Base-by-base conservation (phyloP, 805 yeast species). In the Naumovozyma castellii region DNA sequence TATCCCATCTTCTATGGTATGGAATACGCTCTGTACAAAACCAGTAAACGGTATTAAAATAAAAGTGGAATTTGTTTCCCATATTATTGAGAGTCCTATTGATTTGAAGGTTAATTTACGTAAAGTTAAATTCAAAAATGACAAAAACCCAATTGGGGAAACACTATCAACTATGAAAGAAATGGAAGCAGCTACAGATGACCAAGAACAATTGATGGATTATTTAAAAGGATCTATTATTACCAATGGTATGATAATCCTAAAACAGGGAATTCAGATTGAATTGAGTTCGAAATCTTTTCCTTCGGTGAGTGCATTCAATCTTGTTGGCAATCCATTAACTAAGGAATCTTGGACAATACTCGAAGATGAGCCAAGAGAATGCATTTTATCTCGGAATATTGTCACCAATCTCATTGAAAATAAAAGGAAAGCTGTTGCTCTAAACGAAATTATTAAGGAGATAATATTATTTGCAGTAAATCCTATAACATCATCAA, bases 1-100 rank as follows among this genome's bases (percentile, higher is more conserved):
- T 1, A 68, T 75, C 2, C 49, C 78, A 32, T 22, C 10, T 22
- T 22, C 27, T 22, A 65, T 62, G 19, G 44, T 22, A 65, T 62
- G 19, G 44, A 43, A 46, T 15, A 38, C 50, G 2, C 40, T 74
- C 5, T 76, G 80, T 73, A 41, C 69, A 4, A 46, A 22, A 25
- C 41, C 39, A 12, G 36, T 36, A 25, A 61, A 60, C 32, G 49
- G 66, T 22, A 65, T 64, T 12, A 59, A 50, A 42, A 42, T 64
- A 9, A 57, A 53, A 3, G 36, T 82, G 13, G 80, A 73, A 42
- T 40, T 75, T 5, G 27, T 22, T 6, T 22, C 27, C 10, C 27
- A 22, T 6, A 22, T 22, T 6, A 22, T 22, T 6, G 9, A 6
- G 10, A 22, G 27, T 6, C 27, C 27, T 22, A 22, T 10, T 10